A percentile compares a stretch with the other conserved stretches of the same genome.
Evolutionary conservation across 2,329 filamentous ascomycete species (phyloP).

Genomic region (Fusarium sp.): DNA sequence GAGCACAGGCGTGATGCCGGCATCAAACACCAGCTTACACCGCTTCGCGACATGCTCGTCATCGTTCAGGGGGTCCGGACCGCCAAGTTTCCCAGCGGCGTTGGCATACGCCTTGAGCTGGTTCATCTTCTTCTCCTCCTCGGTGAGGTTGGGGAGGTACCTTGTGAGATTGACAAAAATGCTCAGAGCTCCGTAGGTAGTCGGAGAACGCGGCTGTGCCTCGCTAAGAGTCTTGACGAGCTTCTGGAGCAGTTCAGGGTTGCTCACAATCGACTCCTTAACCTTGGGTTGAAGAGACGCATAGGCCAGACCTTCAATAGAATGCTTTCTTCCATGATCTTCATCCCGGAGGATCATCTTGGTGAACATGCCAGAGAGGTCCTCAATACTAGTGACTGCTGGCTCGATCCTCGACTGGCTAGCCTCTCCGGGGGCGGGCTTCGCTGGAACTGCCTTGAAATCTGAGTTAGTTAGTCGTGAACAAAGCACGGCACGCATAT

Average conservation of each 20-base stretch:
- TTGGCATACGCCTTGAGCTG: conserved; percentile 96
- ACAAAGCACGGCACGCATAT: conserved; percentile 28
- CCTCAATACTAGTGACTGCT: conserved; percentile 72
- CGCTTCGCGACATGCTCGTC: conserved; percentile 80
- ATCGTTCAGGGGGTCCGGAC: conserved; percentile 77
- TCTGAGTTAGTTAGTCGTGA: conserved; percentile 62
- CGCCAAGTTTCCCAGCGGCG: conserved; percentile 75
- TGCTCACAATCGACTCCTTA: conserved; percentile 82
- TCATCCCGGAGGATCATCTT: conserved; percentile 73
- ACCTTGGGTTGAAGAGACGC: conserved; percentile 87
- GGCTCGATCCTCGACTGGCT: conserved; percentile 60
- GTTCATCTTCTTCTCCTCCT: conserved; percentile 91
- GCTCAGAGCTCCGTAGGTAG: conserved; percentile 87
- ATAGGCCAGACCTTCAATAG: conserved; percentile 92
- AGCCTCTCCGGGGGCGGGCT: conserved; percentile 53
- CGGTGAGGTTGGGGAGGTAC: conserved; percentile 81
- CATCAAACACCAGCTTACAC: conserved; percentile 83
- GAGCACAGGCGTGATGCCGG: conserved; percentile 80
- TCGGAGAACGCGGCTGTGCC: conserved; percentile 72
- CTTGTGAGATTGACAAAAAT: conserved; percentile 87
- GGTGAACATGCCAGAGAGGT: conserved; percentile 73
- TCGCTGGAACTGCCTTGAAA: conserved; percentile 66
- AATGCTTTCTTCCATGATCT: conserved; percentile 71
- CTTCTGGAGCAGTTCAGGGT: conserved; percentile 75
- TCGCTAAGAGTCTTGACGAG: conserved; percentile 74